Percentiles rank a stretch among this genome's conserved stretches.
phyloP scores from a whole-genome alignment of 1,284 basidiomycete species.

The Rhodotorula mucilaginosa region DNA sequence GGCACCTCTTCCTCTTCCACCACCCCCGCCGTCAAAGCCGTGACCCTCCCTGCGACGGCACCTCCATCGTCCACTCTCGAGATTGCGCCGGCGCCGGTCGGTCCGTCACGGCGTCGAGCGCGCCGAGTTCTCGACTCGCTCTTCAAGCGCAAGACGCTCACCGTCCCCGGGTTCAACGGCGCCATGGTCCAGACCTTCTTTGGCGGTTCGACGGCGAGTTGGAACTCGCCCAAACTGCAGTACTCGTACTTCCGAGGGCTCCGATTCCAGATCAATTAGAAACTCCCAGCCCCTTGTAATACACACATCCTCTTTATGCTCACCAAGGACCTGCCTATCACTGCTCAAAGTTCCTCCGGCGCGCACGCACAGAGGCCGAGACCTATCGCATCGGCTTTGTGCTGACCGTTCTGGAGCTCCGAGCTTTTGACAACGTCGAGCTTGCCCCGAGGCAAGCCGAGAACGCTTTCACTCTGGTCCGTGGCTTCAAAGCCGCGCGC shows the following conservation, averaged over 20 bases:
- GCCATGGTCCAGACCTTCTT: slow-evolving; percentile 44
- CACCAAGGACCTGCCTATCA: too few relatives aligned
- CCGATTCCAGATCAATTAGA: slow-evolving; percentile 26
- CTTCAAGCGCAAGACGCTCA: slow-evolving; percentile 27
- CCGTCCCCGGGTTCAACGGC: slow-evolving; percentile 33
- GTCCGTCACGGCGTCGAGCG: not conserved
- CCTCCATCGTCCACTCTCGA: not conserved
- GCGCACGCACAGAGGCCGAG: too few relatives aligned
- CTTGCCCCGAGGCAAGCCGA: too few relatives aligned
- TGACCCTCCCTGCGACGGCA: not conserved
- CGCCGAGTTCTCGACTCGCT: not conserved
- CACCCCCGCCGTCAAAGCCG: not conserved
- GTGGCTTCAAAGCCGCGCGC: too few relatives aligned
- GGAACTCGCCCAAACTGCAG: slow-evolving; percentile 34
- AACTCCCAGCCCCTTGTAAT: too few relatives aligned
- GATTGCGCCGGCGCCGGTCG: not conserved
- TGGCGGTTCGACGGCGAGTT: slow-evolving; percentile 23
- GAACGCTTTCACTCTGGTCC: too few relatives aligned
- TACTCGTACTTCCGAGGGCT: slow-evolving; percentile 39
- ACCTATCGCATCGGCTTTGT: too few relatives aligned
- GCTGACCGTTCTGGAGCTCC: too few relatives aligned
- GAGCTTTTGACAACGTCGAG: too few relatives aligned
- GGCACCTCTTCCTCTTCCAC: not conserved
- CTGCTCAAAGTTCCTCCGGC: too few relatives aligned
- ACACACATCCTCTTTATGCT: too few relatives aligned